A percentile compares a stretch with the other conserved stretches of the same genome.
These are phyloP conservation scores for Agrocybe pediades DNA, from an alignment of 768 basidiomycete genomes.

Conservation along the genomic window DNA sequence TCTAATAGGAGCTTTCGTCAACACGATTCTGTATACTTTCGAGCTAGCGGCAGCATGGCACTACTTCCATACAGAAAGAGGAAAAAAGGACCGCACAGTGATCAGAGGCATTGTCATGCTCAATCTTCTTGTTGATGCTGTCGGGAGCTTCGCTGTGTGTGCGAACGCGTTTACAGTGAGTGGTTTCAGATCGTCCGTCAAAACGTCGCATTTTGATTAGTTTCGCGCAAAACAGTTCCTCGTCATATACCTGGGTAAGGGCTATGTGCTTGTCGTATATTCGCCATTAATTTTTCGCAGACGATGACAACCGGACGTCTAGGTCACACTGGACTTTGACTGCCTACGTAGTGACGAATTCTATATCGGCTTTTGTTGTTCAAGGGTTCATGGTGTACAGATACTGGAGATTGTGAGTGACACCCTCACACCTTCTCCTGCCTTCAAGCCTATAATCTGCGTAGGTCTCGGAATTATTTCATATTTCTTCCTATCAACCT, in stretches of 20 bases:
- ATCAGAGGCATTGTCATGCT: conserved; percentile 2
- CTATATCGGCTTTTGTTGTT: conserved; percentile 5
- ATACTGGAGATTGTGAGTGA: conserved; percentile 12
- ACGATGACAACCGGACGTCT: background rate
- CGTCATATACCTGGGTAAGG: conserved; percentile 6
- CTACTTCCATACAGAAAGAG: conserved; percentile 5
- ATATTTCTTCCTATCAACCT: background rate
- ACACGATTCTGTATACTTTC: conserved; percentile 12
- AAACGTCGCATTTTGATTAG: background rate
- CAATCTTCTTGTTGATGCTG: conserved; percentile 10
- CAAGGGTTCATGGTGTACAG: conserved; percentile 12
- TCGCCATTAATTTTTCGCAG: background rate
- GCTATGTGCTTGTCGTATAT: background rate
- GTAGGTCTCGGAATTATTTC: conserved; percentile 10
- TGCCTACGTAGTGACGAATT: conserved; percentile 8
- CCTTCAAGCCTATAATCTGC: background rate
- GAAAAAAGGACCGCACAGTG: background rate
- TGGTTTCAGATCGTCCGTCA: background rate
- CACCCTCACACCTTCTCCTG: background rate
- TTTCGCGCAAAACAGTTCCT: background rate
- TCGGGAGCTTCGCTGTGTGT: conserved; percentile 11
- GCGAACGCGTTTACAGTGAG: conserved; percentile 11
- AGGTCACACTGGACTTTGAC: conserved; percentile 8
- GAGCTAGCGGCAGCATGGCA: conserved; percentile 9
- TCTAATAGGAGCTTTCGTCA: conserved; percentile 11